A percentile compares a stretch with the other conserved stretches of the same genome.
These are phyloP conservation scores for Casaregolazyma lundiana DNA, from an alignment of 1,139 yeast species.

Conservation along the genomic window DNA sequence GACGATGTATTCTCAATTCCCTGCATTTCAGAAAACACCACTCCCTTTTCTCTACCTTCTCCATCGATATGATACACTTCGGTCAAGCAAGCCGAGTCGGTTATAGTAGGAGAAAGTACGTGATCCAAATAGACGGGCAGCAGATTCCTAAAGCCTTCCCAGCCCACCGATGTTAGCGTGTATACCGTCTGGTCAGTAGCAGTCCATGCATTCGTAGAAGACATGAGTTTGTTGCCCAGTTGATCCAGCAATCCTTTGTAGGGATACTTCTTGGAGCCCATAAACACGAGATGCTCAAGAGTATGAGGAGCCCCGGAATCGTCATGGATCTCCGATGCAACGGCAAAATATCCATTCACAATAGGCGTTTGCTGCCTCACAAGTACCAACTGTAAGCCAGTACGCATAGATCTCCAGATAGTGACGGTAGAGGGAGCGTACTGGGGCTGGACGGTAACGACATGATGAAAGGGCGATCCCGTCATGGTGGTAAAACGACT, in stretches of 20 bases:
- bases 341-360: conserved; percentile 90
- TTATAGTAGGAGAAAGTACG: conserved; percentile 73
- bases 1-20: conserved; percentile 82
- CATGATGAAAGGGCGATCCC: conserved; percentile 19
- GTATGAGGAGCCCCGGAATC: conserved; percentile 97
- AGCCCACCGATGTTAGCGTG: conserved; percentile 87
- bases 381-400: conserved; percentile 78
- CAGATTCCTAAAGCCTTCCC: conserved; percentile 85
- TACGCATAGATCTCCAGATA: conserved; percentile 68
- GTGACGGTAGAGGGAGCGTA: conserved; percentile 20
- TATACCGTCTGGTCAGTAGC: conserved; percentile 94
- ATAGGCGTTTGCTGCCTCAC: conserved; percentile 81
- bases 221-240: conserved; percentile 77
- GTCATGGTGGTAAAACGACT: not conserved
- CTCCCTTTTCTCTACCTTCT: conserved; percentile 88
- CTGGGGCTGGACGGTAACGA: conserved; percentile 25
- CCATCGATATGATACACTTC: conserved; percentile 96
- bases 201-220: conserved; percentile 96
- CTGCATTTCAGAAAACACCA: conserved; percentile 96
- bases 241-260: conserved; percentile 88
- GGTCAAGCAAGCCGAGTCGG: conserved; percentile 86
- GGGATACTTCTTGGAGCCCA: conserved; percentile 90
- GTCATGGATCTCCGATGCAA: conserved; percentile 83
- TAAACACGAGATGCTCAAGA: conserved; percentile 85
- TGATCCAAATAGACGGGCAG: conserved; percentile 92